Evolutionary conservation across 129 eudicot species (phyloP).

Genomic region (Centaurea solstitialis): DNA sequence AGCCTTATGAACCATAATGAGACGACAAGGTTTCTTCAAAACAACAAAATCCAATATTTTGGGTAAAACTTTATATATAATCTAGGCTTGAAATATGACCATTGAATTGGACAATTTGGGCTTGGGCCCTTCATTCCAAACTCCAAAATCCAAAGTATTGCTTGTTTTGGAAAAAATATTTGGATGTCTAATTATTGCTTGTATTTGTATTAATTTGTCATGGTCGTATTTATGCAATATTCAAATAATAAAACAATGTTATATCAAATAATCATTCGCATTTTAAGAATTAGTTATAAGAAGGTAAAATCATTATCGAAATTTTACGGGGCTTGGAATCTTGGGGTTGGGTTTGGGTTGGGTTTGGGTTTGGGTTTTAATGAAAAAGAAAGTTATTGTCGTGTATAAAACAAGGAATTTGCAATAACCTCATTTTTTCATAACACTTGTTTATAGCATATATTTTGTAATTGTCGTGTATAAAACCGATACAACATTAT

Average conservation of each 20-base stretch:
- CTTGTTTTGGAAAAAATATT: not conserved
- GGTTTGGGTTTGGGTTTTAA: too few species aligned
- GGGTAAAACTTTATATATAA: not conserved
- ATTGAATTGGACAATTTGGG: not conserved
- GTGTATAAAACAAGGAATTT: too few species aligned
- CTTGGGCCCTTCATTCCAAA: not conserved
- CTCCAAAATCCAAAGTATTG: not conserved
- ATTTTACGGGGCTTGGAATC: not conserved
- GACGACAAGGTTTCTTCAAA: too few species aligned
- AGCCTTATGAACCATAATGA: too few species aligned
- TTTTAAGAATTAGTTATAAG: not conserved
- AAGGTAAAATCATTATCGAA: not conserved
- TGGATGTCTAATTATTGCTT: too few species aligned
- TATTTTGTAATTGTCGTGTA: too few species aligned
- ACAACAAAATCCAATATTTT: not conserved
- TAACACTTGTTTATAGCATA: too few species aligned
- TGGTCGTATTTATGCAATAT: not conserved
- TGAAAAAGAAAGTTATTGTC: too few species aligned
- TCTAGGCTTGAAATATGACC: not conserved
- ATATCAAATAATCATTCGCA: not conserved
- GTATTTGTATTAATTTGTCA: not conserved
- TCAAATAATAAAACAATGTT: not conserved
- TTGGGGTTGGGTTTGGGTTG: too few species aligned
- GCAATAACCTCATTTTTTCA: too few species aligned
- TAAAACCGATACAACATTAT: too few species aligned